These are phyloP conservation scores for barley (Hordeum vulgare) DNA, from an alignment of 176 grass and related monocot species.

Conservation along the genomic window DNA sequence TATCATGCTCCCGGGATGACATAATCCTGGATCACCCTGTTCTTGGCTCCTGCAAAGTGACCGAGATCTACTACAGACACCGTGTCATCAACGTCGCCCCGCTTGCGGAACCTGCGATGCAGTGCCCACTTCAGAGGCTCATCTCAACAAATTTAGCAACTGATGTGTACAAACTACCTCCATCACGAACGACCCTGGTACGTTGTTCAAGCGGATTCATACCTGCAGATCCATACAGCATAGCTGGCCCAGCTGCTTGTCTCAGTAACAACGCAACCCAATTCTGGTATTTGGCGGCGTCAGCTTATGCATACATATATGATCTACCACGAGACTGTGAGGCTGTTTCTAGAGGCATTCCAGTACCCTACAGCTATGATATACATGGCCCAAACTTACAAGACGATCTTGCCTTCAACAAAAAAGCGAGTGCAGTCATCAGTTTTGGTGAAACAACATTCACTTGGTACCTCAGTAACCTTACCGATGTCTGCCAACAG, in stretches of 20 bases:
- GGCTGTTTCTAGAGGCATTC: background rate
- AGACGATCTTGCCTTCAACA: background rate
- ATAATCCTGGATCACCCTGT: slow-evolving; percentile 28
- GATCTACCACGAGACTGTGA: background rate
- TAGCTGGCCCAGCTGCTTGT: too few relatives aligned
- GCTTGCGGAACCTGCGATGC: background rate
- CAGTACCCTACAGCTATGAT: background rate
- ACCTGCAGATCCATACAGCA: too few relatives aligned
- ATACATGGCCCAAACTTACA: background rate
- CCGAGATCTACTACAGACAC: slow-evolving; percentile 11
- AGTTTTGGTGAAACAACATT: slow-evolving; percentile 9
- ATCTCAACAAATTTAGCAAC: slow-evolving; percentile 4
- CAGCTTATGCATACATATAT: background rate
- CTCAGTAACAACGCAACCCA: too few relatives aligned
- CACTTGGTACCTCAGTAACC: background rate
- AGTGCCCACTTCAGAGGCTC: slow-evolving; percentile 29
- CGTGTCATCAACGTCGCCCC: background rate
- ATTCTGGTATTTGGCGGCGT: background rate
- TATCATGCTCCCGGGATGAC: slow-evolving; percentile 38
- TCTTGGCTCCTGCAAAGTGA: slow-evolving; percentile 28
- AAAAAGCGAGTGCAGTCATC: slow-evolving; percentile 9
- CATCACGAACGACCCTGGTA: background rate
- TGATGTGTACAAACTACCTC: background rate
- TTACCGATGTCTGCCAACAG: background rate
- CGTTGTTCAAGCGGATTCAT: slow-evolving; percentile 11